Evolutionary conservation across 495 filamentous ascomycete species (phyloP).

Genomic region (Pseudevernia furfuracea): DNA sequence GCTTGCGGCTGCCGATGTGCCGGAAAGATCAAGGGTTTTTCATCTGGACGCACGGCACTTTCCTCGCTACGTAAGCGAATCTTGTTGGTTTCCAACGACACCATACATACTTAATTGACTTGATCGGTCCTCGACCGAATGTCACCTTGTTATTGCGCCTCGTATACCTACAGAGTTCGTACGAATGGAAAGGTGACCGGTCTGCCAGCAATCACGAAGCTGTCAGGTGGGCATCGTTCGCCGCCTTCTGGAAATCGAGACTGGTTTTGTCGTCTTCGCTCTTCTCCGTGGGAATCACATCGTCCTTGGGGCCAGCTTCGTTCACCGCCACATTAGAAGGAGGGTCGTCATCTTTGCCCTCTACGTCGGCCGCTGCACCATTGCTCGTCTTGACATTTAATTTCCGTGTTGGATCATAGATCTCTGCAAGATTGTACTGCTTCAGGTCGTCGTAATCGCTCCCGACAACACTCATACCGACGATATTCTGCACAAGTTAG

Average conservation of each 20-base stretch:
- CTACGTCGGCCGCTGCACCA: neutral
- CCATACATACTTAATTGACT: neutral
- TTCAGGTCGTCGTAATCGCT: constrained; percentile 62
- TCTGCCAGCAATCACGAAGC: neutral
- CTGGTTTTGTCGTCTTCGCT: neutral
- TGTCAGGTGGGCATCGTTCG: neutral
- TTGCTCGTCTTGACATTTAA: neutral
- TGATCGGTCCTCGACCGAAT: neutral
- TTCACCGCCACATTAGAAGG: neutral
- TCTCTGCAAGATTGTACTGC: constrained; percentile 63
- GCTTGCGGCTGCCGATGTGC: neutral
- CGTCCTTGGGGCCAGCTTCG: neutral
- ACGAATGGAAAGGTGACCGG: neutral
- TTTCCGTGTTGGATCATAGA: constrained; percentile 46
- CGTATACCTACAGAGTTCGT: neutral
- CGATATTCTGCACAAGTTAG: constrained; percentile 50
- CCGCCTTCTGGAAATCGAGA: neutral
- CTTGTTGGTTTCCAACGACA: neutral
- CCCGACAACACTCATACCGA: constrained; percentile 70
- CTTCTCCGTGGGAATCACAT: neutral
- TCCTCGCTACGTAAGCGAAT: neutral
- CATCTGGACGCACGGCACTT: constrained; percentile 4
- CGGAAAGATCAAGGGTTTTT: neutral
- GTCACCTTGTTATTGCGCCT: neutral
- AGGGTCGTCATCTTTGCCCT: constrained; percentile 1